Conservation (phyloP, 176 grass and related monocot species). For the Guadua angustifolia region DNA sequence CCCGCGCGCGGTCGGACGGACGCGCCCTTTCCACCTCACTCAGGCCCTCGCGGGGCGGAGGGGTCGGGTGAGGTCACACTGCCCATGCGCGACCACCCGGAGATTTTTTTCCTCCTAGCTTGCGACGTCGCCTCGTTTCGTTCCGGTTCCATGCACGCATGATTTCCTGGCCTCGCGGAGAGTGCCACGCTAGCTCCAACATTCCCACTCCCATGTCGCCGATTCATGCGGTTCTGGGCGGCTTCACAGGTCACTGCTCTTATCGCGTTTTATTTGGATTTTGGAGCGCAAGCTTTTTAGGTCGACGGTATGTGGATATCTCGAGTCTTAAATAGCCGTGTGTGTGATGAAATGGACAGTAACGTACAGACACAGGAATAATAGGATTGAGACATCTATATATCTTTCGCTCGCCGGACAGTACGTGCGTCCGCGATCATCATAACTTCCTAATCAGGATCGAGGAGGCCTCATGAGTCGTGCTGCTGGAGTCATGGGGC, state of each 20-base stretch:
- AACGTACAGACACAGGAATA: neutral
- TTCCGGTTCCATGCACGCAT: neutral
- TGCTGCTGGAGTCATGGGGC: neutral
- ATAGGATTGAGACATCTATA: too few species aligned
- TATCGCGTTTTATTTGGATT: neutral
- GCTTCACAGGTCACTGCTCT: neutral
- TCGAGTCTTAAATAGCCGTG: neutral
- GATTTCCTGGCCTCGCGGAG: neutral
- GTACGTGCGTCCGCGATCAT: neutral
- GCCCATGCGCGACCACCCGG: conserved; percentile 26
- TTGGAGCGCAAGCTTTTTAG: too few species aligned
- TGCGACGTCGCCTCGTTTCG: neutral
- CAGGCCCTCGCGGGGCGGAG: too few species aligned
- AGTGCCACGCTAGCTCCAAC: neutral
- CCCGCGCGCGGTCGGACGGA: too few species aligned
- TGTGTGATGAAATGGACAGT: neutral
- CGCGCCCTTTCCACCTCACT: conserved; percentile 1
- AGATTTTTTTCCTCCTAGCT: neutral
- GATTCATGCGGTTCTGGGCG: conserved; percentile 4
- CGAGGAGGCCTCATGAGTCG: neutral
- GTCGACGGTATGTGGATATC: neutral
- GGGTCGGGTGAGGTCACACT: neutral
- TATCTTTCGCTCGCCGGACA: neutral
- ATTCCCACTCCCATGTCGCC: neutral
- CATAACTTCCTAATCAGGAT: neutral